A percentile compares a stretch with the other conserved stretches of the same genome.
These are phyloP conservation scores for Trametes hirsuta DNA, from an alignment of 1,284 basidiomycete genomes.

Conservation along the genomic window DNA sequence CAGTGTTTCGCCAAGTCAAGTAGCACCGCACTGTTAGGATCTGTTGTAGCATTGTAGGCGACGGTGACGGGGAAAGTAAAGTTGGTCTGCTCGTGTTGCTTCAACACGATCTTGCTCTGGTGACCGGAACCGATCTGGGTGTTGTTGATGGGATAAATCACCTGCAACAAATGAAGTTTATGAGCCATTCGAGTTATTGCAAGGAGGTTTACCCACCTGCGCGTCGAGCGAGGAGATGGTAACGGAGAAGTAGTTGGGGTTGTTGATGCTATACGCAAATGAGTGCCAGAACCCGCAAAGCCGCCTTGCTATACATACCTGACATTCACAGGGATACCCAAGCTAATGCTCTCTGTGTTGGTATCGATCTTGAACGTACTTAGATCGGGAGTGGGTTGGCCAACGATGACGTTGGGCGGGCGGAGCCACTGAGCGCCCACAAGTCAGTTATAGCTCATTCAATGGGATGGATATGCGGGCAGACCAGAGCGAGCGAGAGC, in stretches of 20 bases:
- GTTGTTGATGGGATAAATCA: slow-evolving; percentile 76
- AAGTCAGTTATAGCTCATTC: background rate
- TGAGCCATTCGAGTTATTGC: background rate
- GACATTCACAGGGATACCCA: slow-evolving; percentile 73
- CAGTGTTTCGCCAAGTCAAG: slow-evolving; percentile 72
- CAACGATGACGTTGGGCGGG: slow-evolving; percentile 75
- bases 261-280: slow-evolving; percentile 60
- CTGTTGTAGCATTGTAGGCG: slow-evolving; percentile 63
- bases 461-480: background rate
- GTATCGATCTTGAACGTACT: slow-evolving; percentile 36
- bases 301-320: slow-evolving; percentile 32
- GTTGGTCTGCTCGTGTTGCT: slow-evolving; percentile 66
- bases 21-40: slow-evolving; percentile 66
- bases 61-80: slow-evolving; percentile 85
- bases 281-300: background rate
- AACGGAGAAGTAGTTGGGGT: slow-evolving; percentile 87
- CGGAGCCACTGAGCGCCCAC: slow-evolving; percentile 65
- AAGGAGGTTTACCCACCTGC: slow-evolving; percentile 42
- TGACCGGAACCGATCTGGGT: slow-evolving; percentile 72
- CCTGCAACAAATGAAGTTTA: slow-evolving; percentile 39
- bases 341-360: slow-evolving; percentile 48
- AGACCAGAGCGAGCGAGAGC: slow-evolving; percentile 65
- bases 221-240: slow-evolving; percentile 73
- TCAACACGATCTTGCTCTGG: slow-evolving; percentile 64
- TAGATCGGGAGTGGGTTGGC: slow-evolving; percentile 48